A percentile compares a stretch with the other conserved stretches of the same genome.
Conservation (phyloP, 2,329 filamentous ascomycete genomes). For the Neoscytalidium dimidiatum region DNA sequence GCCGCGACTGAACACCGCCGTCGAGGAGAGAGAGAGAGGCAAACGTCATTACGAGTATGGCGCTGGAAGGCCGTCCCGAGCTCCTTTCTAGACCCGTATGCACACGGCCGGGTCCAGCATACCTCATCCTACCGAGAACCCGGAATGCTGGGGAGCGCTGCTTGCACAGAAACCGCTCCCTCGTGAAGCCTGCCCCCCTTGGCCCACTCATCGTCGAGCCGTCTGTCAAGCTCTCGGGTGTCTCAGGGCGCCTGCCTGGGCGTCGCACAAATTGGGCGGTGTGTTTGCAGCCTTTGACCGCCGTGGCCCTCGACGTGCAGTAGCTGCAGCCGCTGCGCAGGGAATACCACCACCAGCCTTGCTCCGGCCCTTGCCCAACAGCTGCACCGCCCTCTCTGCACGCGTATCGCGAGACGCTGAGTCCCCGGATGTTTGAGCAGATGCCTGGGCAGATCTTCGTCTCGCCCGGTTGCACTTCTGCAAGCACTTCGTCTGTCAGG, state of each 20-base stretch:
- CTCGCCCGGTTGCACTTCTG: constrained; percentile 15
- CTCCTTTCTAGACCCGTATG: neutral
- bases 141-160: constrained; percentile 15
- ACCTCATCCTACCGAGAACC: constrained; percentile 14
- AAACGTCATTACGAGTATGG: constrained; percentile 13
- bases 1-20: neutral
- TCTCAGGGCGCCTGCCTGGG: constrained; percentile 14
- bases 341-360: neutral
- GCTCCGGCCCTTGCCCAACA: constrained; percentile 3
- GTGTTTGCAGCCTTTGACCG: constrained; percentile 16
- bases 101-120: neutral
- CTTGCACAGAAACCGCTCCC: neutral
- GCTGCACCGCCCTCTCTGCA: constrained; percentile 7
- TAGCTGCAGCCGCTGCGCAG: constrained; percentile 5
- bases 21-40: neutral
- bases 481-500: constrained; percentile 5
- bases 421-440: constrained; percentile 14
- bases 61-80: constrained; percentile 8
- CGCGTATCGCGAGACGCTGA: constrained; percentile 2
- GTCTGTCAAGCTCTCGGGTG: constrained; percentile 15
- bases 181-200: constrained; percentile 6
- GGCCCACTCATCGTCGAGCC: constrained; percentile 7
- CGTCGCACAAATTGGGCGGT: constrained; percentile 17
- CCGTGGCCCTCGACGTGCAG: constrained; percentile 10
- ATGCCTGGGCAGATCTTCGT: constrained; percentile 17